Conservation (phyloP, 495 filamentous ascomycete genomes). For the Daldinia caldariorum region DNA sequence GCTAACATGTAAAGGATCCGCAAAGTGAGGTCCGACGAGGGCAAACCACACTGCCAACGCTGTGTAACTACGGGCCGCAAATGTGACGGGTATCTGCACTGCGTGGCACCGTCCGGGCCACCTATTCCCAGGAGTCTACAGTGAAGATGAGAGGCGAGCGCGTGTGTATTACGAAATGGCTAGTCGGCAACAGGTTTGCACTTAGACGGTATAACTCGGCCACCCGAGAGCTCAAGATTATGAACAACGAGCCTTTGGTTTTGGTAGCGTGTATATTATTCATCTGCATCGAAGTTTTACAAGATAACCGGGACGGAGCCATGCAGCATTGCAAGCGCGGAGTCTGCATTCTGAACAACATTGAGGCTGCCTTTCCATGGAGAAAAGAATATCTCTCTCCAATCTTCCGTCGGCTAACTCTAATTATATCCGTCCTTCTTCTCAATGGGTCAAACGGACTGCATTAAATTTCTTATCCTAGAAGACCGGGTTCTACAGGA, state of each 20-base stretch:
- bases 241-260: slow-evolving; percentile 56
- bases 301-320: slow-evolving; percentile 59
- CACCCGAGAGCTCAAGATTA: slow-evolving; percentile 55
- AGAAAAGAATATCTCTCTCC: slow-evolving; percentile 55
- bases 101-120: slow-evolving; percentile 43
- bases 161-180: slow-evolving; percentile 27
- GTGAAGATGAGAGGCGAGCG: slow-evolving; percentile 51
- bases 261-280: slow-evolving; percentile 67
- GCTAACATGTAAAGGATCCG: slow-evolving; percentile 52
- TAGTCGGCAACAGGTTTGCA: slow-evolving; percentile 55
- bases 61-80: slow-evolving; percentile 59
- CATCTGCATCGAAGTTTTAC: slow-evolving; percentile 66
- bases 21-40: slow-evolving; percentile 64
- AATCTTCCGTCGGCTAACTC: slow-evolving; percentile 55
- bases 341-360: slow-evolving; percentile 50
- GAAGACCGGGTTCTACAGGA: slow-evolving; percentile 39
- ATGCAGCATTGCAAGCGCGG: slow-evolving; percentile 56
- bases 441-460: slow-evolving; percentile 10
- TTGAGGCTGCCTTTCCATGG: slow-evolving; percentile 42
- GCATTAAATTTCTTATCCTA: slow-evolving; percentile 39
- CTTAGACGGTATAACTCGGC: slow-evolving; percentile 66
- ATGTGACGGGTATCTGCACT: slow-evolving; percentile 54
- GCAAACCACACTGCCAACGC: slow-evolving; percentile 57
- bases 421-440: slow-evolving; percentile 55
- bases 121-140: slow-evolving; percentile 34